Evolutionary conservation across 1,139 yeast species (phyloP), one percentile per base, ranked within the genome.

Genomic region (Citeromyces hawaiiensis): DNA sequence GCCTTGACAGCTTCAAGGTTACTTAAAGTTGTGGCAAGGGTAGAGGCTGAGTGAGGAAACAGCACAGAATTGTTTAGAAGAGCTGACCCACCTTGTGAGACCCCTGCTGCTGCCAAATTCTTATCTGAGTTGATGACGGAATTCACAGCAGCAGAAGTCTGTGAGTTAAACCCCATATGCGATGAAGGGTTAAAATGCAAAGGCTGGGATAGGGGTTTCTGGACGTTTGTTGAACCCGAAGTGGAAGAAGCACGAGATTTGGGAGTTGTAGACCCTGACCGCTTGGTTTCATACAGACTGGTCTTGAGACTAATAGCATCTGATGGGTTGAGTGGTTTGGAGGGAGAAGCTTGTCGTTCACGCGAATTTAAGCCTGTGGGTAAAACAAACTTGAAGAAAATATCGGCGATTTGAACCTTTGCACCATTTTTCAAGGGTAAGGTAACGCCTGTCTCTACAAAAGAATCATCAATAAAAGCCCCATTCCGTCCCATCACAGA

Each of bases 401-500:
- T 85, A 53, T 86, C 94, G 8, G 96, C 97, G 41, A 91, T 83
- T 57, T 91, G 97, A 40, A 93, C 78, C 49, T 82, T 82, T 2
- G 94, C 80, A 18, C 81, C 79, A 59, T 88, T 87, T 11, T 66
- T 65, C 42, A 91, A 64, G 1, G 95, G 94, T 4, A 87, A 86
- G 0, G 97, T 88, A 36, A 83, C 77, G 9, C 95, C 96, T 44
- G 83, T 76, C 53, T 85, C 96, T 10, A 88, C 80, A 56, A 87
- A 91, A 27, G 66, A 66, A 49, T 87, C 95, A 57, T 88, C 91
- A 3, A 91, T 94, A 64, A 88, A 91, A 1, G 96, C 96, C 29
- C 98, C 98, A 55, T 91, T 91, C 50, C 94, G 70, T 17, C 98
- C 98, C 48, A 87, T 66, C 3, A 91, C 87, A 9, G 94, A 80